Conservation (phyloP, 768 basidiomycete species). For the Boletus patriciae region DNA sequence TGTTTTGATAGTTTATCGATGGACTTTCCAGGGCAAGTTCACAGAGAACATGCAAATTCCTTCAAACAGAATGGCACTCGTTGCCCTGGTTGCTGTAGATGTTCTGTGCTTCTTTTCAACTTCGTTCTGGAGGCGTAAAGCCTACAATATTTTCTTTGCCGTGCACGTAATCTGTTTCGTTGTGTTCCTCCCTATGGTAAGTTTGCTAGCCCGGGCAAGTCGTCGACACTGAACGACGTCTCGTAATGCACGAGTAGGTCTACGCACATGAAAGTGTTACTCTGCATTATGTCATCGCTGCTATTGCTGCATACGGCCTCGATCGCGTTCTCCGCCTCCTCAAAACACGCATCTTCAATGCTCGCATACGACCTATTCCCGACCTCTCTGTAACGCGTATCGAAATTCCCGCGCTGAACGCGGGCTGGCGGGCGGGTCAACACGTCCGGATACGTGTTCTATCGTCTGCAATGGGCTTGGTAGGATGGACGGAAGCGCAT, state of each 20-base stretch:
- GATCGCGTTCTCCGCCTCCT: conserved; percentile 48
- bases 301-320: conserved; percentile 40
- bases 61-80: conserved; percentile 29
- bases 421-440: conserved; percentile 61
- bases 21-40: conserved; percentile 28
- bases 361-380: conserved; percentile 45
- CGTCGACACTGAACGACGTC: conserved; percentile 12
- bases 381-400: conserved; percentile 49
- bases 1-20: conserved; percentile 26
- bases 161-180: conserved; percentile 46
- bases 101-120: conserved; percentile 41
- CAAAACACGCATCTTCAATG: conserved; percentile 46
- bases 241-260: conserved; percentile 17
- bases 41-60: conserved; percentile 5
- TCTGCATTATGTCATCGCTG: conserved; percentile 44
- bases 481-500: conserved; percentile 46
- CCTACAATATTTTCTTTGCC: conserved; percentile 46
- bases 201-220: conserved; percentile 4
- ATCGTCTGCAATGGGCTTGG: conserved; percentile 38
- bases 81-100: conserved; percentile 37
- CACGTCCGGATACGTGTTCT: conserved; percentile 55
- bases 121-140: conserved; percentile 40
- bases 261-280: conserved; percentile 27
- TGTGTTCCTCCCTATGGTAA: conserved; percentile 39
- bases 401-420: conserved; percentile 43